These are phyloP conservation scores for Bacterosira constricta DNA, from an alignment of 108 stramenopile genomes.

Conservation along the genomic window DNA sequence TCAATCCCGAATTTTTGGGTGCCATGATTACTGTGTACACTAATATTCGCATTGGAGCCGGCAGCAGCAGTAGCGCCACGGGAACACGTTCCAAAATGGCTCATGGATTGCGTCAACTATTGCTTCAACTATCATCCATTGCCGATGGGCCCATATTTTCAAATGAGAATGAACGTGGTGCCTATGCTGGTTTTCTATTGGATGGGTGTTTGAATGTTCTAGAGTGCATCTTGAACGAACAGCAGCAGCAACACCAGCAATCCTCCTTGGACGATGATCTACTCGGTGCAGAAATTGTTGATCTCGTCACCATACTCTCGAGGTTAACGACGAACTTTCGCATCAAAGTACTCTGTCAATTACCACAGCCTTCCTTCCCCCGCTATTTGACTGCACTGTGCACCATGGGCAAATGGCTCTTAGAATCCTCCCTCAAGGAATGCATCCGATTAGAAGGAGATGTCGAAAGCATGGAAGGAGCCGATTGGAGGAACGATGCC, in stretches of 20 bases:
- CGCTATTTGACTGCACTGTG: conserved; percentile 57
- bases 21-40: conserved; percentile 61
- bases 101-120: conserved; percentile 74
- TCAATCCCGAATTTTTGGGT: conserved; percentile 69
- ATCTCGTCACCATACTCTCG: conserved; percentile 61
- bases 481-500: conserved; percentile 80
- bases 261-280: conserved; percentile 28
- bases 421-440: conserved; percentile 68
- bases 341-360: conserved; percentile 42
- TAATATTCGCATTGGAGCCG: conserved; percentile 19
- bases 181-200: conserved; percentile 62
- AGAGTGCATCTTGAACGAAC: conserved; percentile 30
- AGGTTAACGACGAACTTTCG: conserved; percentile 72
- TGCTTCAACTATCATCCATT: conserved; percentile 65
- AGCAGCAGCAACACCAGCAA: conserved; percentile 13
- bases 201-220: conserved; percentile 67
- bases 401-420: conserved; percentile 54
- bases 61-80: background rate
- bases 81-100: conserved; percentile 34
- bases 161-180: conserved; percentile 50
- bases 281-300: conserved; percentile 53
- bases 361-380: conserved; percentile 57
- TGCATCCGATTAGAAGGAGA: conserved; percentile 65
- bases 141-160: conserved; percentile 68
- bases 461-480: conserved; percentile 66